Evolutionary conservation across 495 filamentous ascomycete species (phyloP).

Genomic region (Trichoderma asperelloides): DNA sequence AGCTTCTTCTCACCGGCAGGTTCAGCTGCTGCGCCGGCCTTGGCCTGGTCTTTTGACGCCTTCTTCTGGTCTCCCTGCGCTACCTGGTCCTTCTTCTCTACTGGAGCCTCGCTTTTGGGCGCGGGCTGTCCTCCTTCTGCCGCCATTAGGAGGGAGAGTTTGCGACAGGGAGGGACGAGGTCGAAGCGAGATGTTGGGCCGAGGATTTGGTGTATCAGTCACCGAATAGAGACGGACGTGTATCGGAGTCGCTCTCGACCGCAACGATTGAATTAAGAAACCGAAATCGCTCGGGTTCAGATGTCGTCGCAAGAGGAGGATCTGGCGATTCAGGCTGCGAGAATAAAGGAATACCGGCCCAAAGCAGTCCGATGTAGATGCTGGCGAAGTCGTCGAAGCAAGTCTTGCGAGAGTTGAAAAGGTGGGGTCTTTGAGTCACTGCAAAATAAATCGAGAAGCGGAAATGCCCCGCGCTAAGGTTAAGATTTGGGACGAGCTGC

Average conservation of each 20-base stretch:
- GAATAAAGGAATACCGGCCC: not conserved
- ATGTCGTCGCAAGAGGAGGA: not conserved
- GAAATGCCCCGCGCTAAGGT: constrained; percentile 4
- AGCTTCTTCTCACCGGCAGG: constrained; percentile 30
- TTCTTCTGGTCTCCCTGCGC: not conserved
- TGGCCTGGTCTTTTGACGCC: constrained; percentile 3
- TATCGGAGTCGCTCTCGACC: not conserved
- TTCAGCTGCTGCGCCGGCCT: constrained; percentile 15
- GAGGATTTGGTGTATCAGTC: not conserved
- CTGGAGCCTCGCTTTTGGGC: constrained; percentile 1
- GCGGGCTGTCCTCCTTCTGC: constrained; percentile 3
- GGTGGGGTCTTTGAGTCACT: constrained; percentile 8
- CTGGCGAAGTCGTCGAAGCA: not conserved
- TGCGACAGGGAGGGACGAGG: not conserved
- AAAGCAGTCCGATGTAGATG: not conserved
- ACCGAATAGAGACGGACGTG: not conserved
- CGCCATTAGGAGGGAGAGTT: not conserved
- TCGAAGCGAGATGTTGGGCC: not conserved
- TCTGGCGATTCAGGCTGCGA: not conserved
- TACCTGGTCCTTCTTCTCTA: not conserved
- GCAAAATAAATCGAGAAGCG: not conserved
- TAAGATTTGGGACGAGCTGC: not conserved
- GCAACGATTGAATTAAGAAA: not conserved
- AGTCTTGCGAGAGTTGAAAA: not conserved
- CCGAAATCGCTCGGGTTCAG: not conserved